Evolutionary conservation across 371 early-diverging fungal species (phyloP), one percentile per base, ranked within the genome.

Genomic region (Mortierella sp.): DNA sequence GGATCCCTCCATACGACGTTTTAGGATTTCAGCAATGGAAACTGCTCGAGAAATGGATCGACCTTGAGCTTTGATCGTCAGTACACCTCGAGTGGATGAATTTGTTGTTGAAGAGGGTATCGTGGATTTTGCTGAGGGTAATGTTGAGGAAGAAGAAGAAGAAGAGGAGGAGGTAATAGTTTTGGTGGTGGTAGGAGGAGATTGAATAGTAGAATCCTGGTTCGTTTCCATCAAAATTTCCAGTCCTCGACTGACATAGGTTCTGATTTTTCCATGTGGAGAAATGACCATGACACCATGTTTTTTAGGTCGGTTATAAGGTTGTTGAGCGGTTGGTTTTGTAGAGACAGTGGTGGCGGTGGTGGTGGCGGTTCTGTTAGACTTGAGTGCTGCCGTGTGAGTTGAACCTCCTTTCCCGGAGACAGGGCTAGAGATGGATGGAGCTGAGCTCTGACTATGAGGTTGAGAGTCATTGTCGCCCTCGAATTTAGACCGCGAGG

Each of bases 11-110:
- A 87, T 79, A 14, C 83, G 71, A 55, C 92, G 82, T 57, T 90
- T 92, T 21, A 88, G 82, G 57, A 92, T 89, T 62, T 92, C 92
- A 12, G 85, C 87, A 4, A 92, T 88, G 0, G 90, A 86, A 0
- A 92, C 89, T 23, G 90, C 85, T 46, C 90, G 90, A 64, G 87
- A 87, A 56, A 92, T 83, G 26, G 82, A 71, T 37, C 75, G 79
- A 1, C 90, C 90, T 61, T 87, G 77, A 14, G 77, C 77, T 47
- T 77, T 77, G 57, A 77, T 68, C 7, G 77, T 77, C 44, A 77
- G 69, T n/a, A 77, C 72, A 19, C 77, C 77, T 21, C 62, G 7
- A 4, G 28, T 25, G 11, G 11, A n/a, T n/a, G n/a, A n/a, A n/a
- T n/a, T n/a, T 46, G 46, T 9, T 46, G 16, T 56, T 6, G 7